Conservation (phyloP, 2,329 filamentous ascomycete genomes). For the Stemphylium beticola region DNA sequence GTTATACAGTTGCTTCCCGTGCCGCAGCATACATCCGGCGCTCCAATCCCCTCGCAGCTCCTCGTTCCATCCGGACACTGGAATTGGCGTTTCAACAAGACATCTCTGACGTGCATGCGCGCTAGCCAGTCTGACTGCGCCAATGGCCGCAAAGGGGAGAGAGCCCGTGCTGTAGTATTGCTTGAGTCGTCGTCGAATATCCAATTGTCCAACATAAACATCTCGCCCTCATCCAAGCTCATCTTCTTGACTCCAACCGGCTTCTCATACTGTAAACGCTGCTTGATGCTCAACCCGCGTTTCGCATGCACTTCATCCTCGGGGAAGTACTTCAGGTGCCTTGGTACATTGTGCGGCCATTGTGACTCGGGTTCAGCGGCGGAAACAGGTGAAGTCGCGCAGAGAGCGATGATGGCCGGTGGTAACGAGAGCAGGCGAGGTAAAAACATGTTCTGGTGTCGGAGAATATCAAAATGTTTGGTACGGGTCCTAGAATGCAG, state of each 20-base stretch:
- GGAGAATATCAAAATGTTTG: background rate
- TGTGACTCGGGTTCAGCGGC: constrained; percentile 35
- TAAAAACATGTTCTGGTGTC: constrained; percentile 30
- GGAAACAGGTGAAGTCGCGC: constrained; percentile 20
- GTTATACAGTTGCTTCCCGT: constrained; percentile 69
- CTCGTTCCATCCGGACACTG: constrained; percentile 70
- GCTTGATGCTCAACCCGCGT: constrained; percentile 49
- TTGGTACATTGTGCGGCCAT: constrained; percentile 57
- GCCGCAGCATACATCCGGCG: constrained; percentile 75
- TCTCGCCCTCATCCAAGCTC: constrained; percentile 72
- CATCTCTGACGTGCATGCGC: constrained; percentile 43
- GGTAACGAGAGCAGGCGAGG: constrained; percentile 39
- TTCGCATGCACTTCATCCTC: constrained; percentile 54
- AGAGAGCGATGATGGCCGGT: constrained; percentile 37
- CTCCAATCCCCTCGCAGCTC: constrained; percentile 68
- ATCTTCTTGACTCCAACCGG: constrained; percentile 76
- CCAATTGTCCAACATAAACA: constrained; percentile 74
- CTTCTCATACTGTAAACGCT: constrained; percentile 47
- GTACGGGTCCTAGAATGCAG: constrained; percentile 13
- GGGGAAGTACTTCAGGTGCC: constrained; percentile 55
- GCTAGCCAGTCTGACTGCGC: constrained; percentile 43
- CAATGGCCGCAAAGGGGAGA: constrained; percentile 38
- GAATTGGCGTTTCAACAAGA: constrained; percentile 63
- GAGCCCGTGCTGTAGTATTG: constrained; percentile 30
- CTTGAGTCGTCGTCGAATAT: constrained; percentile 46